A percentile compares a stretch with the other conserved stretches of the same genome.
These are phyloP conservation scores for Hypericum androsaemum DNA, from an alignment of 345 rosid genomes.

Conservation along the genomic window DNA sequence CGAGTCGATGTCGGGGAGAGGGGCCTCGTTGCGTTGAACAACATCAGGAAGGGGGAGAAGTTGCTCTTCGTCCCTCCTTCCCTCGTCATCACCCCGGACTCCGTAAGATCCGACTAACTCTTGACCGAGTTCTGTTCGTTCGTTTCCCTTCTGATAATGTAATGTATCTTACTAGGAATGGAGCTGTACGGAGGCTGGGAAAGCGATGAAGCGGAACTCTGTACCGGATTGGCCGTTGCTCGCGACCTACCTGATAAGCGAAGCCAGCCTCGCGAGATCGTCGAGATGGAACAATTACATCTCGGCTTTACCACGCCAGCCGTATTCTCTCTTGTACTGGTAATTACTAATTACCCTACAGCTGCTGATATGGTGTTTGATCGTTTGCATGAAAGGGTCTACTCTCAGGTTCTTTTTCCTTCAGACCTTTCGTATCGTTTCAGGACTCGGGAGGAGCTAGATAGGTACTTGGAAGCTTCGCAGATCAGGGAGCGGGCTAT, in stretches of 20 bases:
- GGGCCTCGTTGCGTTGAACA: slow-evolving; percentile 80
- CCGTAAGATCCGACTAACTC: slow-evolving; percentile 34
- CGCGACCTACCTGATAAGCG: slow-evolving; percentile 79
- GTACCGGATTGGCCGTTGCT: slow-evolving; percentile 97
- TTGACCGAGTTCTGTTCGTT: background rate
- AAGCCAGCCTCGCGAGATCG: slow-evolving; percentile 60
- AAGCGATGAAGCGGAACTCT: slow-evolving; percentile 53
- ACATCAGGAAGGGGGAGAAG: slow-evolving; percentile 75
- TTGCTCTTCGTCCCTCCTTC: slow-evolving; percentile 89
- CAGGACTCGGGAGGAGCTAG: slow-evolving; percentile 94
- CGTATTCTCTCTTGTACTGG: slow-evolving; percentile 93
- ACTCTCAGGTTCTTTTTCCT: slow-evolving; percentile 46
- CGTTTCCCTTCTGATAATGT: background rate
- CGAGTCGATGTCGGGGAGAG: slow-evolving; percentile 81
- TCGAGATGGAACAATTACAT: slow-evolving; percentile 90
- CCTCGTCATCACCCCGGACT: slow-evolving; percentile 70
- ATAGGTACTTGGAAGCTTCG: slow-evolving; percentile 91
- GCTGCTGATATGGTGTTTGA: slow-evolving; percentile 1
- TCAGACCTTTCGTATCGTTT: slow-evolving; percentile 39
- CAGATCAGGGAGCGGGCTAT: slow-evolving; percentile 85
- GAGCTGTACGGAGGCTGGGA: slow-evolving; percentile 63
- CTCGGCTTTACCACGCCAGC: slow-evolving; percentile 79
- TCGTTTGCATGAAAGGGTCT: slow-evolving; percentile 24
- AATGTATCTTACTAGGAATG: slow-evolving; percentile 46
- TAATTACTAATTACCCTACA: slow-evolving; percentile 16